Percentiles rank a stretch among this genome's conserved stretches.
phyloP scores from a whole-genome alignment of 148 eudicot species.

The Beta vulgaris region DNA sequence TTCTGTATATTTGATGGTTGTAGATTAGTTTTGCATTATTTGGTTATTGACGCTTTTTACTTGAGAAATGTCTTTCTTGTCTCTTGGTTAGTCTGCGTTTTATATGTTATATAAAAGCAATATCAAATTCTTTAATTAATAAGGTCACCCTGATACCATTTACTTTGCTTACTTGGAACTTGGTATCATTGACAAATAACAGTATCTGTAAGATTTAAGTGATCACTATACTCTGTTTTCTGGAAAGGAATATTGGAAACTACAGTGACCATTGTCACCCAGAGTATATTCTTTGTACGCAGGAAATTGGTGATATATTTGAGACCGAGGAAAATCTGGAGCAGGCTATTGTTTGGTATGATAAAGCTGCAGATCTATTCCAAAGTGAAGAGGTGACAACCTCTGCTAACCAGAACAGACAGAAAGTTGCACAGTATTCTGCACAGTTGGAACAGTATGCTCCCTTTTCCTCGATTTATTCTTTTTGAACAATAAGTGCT shows the following conservation, averaged over 20 bases:
- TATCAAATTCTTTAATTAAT: neutral
- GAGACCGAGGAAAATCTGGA: constrained; percentile 55
- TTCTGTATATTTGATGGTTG: neutral
- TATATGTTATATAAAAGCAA: neutral
- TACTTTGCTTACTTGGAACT: too few relatives aligned
- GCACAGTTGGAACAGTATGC: constrained; percentile 80
- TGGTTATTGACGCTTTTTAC: neutral
- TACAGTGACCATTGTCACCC: neutral
- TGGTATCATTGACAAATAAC: neutral
- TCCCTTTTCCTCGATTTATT: neutral
- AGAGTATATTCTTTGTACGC: constrained; percentile 14
- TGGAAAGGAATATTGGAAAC: neutral
- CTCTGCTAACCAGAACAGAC: constrained; percentile 72
- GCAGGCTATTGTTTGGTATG: constrained; percentile 56
- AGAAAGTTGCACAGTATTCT: constrained; percentile 74
- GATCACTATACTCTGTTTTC: neutral
- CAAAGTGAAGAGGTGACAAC: constrained; percentile 66
- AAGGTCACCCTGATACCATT: too few relatives aligned
- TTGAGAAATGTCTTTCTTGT: neutral
- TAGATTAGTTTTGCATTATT: neutral
- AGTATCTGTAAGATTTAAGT: neutral
- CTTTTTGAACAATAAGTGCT: neutral
- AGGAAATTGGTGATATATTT: constrained; percentile 74
- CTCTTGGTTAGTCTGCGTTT: neutral
- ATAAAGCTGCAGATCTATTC: constrained; percentile 67